Evolutionary conservation across 805 yeast species (phyloP).

Genomic region (Candida montana): DNA sequence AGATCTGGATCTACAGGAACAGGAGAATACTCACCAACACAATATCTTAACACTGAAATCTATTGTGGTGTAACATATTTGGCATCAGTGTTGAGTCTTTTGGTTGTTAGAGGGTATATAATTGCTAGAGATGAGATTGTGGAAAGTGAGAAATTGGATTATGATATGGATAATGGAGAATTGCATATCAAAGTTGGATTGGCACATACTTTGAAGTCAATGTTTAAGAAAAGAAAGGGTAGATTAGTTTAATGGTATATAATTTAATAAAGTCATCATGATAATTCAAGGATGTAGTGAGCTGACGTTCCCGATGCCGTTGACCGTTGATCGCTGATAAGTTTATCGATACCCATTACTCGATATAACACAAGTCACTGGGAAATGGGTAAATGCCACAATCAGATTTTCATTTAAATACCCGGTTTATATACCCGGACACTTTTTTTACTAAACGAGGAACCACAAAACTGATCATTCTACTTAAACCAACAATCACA

Average conservation of each 20-base stretch:
- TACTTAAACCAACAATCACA: background rate
- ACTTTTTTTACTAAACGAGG: background rate
- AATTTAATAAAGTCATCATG: too few species aligned
- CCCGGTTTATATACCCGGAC: too few species aligned
- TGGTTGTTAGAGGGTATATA: slow-evolving; percentile 49
- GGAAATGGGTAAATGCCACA: too few species aligned
- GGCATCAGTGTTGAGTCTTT: slow-evolving; percentile 37
- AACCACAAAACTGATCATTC: background rate
- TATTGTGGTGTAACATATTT: slow-evolving; percentile 55
- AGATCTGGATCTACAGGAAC: slow-evolving; percentile 29
- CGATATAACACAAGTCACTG: too few species aligned
- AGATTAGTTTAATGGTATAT: slow-evolving; percentile 15
- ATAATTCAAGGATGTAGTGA: too few species aligned
- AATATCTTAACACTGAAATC: slow-evolving; percentile 48
- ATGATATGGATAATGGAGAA: slow-evolving; percentile 26
- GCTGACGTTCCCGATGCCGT: too few species aligned
- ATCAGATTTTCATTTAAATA: too few species aligned
- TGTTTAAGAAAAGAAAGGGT: slow-evolving; percentile 8
- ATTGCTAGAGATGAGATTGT: slow-evolving; percentile 40
- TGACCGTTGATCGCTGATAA: too few species aligned
- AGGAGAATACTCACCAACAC: slow-evolving; percentile 33
- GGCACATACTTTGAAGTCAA: background rate
- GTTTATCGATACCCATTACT: too few species aligned
- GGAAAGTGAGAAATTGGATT: slow-evolving; percentile 18
- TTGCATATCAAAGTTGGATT: slow-evolving; percentile 15